Evolutionary conservation across 2,329 filamentous ascomycete genomes (phyloP), one percentile per base, ranked within the genome.

Genomic region (Alternaria triticina): DNA sequence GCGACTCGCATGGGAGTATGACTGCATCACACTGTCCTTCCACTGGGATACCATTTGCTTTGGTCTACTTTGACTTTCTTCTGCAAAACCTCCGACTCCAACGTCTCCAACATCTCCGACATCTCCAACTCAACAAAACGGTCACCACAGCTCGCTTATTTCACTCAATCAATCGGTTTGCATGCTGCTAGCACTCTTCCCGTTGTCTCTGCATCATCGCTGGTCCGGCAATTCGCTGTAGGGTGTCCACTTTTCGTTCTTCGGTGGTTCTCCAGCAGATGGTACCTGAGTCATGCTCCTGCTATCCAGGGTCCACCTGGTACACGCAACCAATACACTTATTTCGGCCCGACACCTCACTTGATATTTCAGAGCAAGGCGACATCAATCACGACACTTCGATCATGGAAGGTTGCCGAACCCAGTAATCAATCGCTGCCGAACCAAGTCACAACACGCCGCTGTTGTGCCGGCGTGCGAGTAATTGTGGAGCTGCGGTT

Each of bases 201-300:
- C 55, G 55, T 45, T 58, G 36, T 30, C 59, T 40, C 30, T 59
- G 59, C 59, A 62, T 59, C 47, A 59, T 50, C 40, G 47, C 43
- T 62, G 47, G 45, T 47, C 30, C 58, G 51, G 58, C 51, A 60
- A 49, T 45, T 40, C 22, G 40, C 46, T 58, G 40, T 30, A 20
- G 9, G 6, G 47, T 47, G 23, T 36, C 60, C 60, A 62, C 60
- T 54, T 62, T 54, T 54, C 27, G 49, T 62, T 63, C 61, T 61
- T 63, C 61, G 61, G 61, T 61, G 50, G 28, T 63, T 63, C 57
- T 63, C 23, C 54, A 65, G 54, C 43, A 54, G 54, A 54, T 47
- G 54, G 62, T 58, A 51, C 54, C 59, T 62, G 58, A 62, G 54
- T 64, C 62, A 62, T 64, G 54, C 28, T 23, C 27, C 5, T 20